A percentile compares a stretch with the other conserved stretches of the same genome.
phyloP scores from a whole-genome alignment of 208 protist genomes.

The Leishmania arabica region DNA sequence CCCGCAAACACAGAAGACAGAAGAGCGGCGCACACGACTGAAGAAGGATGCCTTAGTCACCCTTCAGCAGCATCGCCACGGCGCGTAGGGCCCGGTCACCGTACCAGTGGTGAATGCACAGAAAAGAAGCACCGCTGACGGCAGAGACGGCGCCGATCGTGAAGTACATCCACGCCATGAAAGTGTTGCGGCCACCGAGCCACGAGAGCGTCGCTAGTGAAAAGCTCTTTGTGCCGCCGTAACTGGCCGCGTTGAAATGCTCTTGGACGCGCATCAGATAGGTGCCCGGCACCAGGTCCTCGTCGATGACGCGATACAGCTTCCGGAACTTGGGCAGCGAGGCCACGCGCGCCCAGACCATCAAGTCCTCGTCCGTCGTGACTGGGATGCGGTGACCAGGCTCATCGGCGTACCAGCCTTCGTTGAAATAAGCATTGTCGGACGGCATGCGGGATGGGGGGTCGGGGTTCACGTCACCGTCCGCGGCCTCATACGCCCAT shows the following conservation, averaged over 20 bases:
- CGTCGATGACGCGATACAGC: conserved; percentile 94
- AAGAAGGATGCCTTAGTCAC: conserved; percentile 12
- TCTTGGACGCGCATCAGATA: conserved; percentile 93
- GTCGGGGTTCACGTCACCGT: conserved; percentile 13
- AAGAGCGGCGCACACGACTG: background rate
- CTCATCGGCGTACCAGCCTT: conserved; percentile 89
- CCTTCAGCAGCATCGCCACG: conserved; percentile 41
- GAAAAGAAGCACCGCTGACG: conserved; percentile 65
- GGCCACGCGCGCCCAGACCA: conserved; percentile 98
- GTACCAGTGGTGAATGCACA: conserved; percentile 47
- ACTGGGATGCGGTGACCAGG: conserved; percentile 82
- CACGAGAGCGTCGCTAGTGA: conserved; percentile 93
- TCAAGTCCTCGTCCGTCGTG: conserved; percentile 96
- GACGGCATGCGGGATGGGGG: conserved; percentile 30
- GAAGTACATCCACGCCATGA: conserved; percentile 94
- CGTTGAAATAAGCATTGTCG: conserved; percentile 74
- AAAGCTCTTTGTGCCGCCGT: conserved; percentile 95
- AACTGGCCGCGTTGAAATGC: conserved; percentile 89
- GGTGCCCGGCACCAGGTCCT: conserved; percentile 74
- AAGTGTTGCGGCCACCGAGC: conserved; percentile 96
- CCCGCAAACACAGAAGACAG: background rate
- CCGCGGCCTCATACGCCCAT: conserved; percentile 33
- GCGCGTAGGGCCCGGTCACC: conserved; percentile 42
- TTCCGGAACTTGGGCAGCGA: conserved; percentile 97
- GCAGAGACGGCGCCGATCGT: conserved; percentile 88